Evolutionary conservation across 129 eudicot species (phyloP).

Genomic region (Pittosporum tobira): DNA sequence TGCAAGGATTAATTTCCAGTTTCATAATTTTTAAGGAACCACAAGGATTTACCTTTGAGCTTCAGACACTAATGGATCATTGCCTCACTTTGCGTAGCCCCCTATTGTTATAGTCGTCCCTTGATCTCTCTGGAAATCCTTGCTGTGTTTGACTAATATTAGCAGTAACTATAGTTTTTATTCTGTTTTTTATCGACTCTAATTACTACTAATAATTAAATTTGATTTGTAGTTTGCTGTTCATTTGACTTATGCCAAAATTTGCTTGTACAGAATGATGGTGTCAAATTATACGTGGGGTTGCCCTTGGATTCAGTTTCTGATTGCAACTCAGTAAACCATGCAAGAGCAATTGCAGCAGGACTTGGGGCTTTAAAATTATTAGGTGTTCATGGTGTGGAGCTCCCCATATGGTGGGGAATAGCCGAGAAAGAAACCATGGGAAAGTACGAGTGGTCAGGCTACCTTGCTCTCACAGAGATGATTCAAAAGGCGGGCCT

Average conservation of each 20-base stretch:
- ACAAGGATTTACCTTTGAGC: not conserved
- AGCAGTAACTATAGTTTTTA: no score
- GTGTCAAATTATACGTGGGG: conserved; percentile 63
- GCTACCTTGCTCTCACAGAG: conserved; percentile 65
- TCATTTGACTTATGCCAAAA: not conserved
- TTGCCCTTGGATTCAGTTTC: conserved; percentile 67
- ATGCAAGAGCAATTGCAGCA: conserved; percentile 57
- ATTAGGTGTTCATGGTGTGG: conserved; percentile 82
- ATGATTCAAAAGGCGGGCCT: conserved; percentile 64
- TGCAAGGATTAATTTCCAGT: not conserved
- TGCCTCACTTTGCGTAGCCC: no score
- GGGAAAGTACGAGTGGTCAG: conserved; percentile 82
- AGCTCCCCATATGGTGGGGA: conserved; percentile 95
- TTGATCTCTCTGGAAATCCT: not conserved
- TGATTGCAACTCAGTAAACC: conserved; percentile 34
- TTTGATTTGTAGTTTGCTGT: not conserved
- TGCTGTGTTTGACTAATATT: not conserved
- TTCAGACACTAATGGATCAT: not conserved
- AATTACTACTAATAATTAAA: no score
- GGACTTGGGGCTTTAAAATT: conserved; percentile 75
- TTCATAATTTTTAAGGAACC: not conserved
- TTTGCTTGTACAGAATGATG: conserved; percentile 36
- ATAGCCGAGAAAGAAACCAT: conserved; percentile 55
- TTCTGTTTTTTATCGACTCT: not conserved
- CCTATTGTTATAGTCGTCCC: not conserved